Evolutionary conservation across 2,329 filamentous ascomycete species (phyloP).

Genomic region (Nemania serpens): DNA sequence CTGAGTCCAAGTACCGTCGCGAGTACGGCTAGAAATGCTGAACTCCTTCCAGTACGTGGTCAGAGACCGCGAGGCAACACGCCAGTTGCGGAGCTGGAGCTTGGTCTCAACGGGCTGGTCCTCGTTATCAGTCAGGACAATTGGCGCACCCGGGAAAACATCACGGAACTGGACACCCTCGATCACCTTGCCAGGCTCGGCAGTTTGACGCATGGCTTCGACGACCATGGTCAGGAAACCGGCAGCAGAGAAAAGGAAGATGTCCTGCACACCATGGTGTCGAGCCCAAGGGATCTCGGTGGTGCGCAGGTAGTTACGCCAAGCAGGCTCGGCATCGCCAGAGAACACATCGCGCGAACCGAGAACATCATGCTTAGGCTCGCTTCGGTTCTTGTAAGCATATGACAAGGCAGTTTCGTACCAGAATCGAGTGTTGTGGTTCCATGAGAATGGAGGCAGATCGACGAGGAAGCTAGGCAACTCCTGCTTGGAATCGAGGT

Average conservation of each 20-base stretch:
- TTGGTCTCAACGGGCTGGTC: conserved; percentile 37
- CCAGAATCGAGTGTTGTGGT: conserved; percentile 50
- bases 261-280: conserved; percentile 54
- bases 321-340: conserved; percentile 41
- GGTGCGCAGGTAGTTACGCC: conserved; percentile 45
- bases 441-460: conserved; percentile 53
- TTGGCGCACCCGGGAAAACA: conserved; percentile 36
- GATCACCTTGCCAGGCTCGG: conserved; percentile 34
- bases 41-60: conserved; percentile 41
- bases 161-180: conserved; percentile 41
- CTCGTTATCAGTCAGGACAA: conserved; percentile 35
- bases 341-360: conserved; percentile 41
- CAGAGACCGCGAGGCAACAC: conserved; percentile 35
- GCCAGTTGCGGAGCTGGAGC: conserved; percentile 38
- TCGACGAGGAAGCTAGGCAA: conserved; percentile 41
- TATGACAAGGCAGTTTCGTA: conserved; percentile 43
- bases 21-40: conserved; percentile 34
- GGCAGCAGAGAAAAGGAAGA: conserved; percentile 54
- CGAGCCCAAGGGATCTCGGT: conserved; percentile 50
- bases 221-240: conserved; percentile 44
- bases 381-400: conserved; percentile 42
- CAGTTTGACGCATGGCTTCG: conserved; percentile 42
- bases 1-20: conserved; percentile 37
- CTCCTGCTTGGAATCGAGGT: conserved; percentile 37
- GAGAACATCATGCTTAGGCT: conserved; percentile 47